A percentile compares a stretch with the other conserved stretches of the same genome.
Evolutionary conservation across 2,329 filamentous ascomycete genomes (phyloP).

Genomic region (Fusarium tricinctum): DNA sequence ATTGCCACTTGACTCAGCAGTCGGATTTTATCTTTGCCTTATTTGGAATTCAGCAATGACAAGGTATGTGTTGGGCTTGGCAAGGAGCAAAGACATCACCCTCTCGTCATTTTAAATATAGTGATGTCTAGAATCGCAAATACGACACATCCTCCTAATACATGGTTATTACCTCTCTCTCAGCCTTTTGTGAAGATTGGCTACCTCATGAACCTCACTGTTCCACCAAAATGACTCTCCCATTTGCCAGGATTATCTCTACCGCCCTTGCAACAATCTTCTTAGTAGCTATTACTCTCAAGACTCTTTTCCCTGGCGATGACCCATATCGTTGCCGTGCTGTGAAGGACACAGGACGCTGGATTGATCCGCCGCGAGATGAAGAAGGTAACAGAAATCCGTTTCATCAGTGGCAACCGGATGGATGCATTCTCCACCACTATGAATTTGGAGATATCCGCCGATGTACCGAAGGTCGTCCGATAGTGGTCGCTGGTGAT

Average conservation of each 20-base stretch:
- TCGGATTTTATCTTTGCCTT: too few species aligned
- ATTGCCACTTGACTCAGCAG: too few species aligned
- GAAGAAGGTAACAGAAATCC: slow-evolving; percentile 44
- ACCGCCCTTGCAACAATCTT: neutral
- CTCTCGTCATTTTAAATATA: too few species aligned
- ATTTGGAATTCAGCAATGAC: too few species aligned
- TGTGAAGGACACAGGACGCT: slow-evolving; percentile 64
- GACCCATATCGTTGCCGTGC: slow-evolving; percentile 68
- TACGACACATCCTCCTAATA: too few species aligned
- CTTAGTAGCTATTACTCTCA: neutral
- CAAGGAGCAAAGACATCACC: too few species aligned
- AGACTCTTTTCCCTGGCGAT: slow-evolving; percentile 17
- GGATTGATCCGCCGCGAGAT: slow-evolving; percentile 56
- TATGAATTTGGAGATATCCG: slow-evolving; percentile 66
- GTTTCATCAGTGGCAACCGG: slow-evolving; percentile 69
- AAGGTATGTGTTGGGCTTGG: too few species aligned
- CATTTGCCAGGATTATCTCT: neutral
- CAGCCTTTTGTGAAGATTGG: too few species aligned
- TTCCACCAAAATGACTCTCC: neutral
- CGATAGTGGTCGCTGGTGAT: slow-evolving; percentile 71
- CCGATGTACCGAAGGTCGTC: slow-evolving; percentile 65
- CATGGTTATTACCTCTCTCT: too few species aligned
- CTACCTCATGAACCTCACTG: too few species aligned
- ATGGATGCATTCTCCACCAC: slow-evolving; percentile 69
- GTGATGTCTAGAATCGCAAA: too few species aligned